Evolutionary conservation across 805 yeast species (phyloP).

Genomic region (Candida montana): DNA sequence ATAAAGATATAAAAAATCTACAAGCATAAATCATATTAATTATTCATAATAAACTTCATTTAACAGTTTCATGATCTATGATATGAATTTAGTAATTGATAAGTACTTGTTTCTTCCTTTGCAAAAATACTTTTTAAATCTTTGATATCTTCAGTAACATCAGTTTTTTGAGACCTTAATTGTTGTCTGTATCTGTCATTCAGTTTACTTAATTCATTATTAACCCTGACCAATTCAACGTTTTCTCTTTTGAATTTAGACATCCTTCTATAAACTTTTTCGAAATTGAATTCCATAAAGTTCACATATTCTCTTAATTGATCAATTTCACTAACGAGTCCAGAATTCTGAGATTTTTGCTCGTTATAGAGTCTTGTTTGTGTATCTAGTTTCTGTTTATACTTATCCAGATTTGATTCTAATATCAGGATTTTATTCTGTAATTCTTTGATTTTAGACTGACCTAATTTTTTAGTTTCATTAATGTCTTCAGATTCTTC

Average conservation of each 20-base stretch:
- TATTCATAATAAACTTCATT: too few relatives aligned
- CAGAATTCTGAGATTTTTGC: conserved; percentile 5
- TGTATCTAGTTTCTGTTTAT: conserved; percentile 4
- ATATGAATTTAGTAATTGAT: conserved; percentile 2
- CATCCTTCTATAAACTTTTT: conserved; percentile 8
- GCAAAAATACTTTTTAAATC: background rate
- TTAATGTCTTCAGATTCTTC: background rate
- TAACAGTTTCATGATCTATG: background rate
- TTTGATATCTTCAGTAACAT: background rate
- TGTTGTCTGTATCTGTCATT: conserved; percentile 6
- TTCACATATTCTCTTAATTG: conserved; percentile 17
- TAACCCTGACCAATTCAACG: conserved; percentile 9
- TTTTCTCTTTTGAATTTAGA: conserved; percentile 9
- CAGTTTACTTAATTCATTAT: conserved; percentile 8
- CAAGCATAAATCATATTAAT: too few relatives aligned
- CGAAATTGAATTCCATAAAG: conserved; percentile 17
- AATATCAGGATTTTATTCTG: conserved; percentile 7
- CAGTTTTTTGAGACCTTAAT: background rate
- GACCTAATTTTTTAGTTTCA: background rate
- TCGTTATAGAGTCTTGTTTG: conserved; percentile 4
- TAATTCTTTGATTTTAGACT: conserved; percentile 1
- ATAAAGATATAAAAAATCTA: background rate
- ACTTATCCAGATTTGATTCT: conserved; percentile 8
- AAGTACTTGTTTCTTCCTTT: conserved; percentile 6
- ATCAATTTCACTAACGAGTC: conserved; percentile 10